These are phyloP conservation scores for Paramecium sexaurelia DNA, from an alignment of 73 alveolate species.

Conservation along the genomic window DNA sequence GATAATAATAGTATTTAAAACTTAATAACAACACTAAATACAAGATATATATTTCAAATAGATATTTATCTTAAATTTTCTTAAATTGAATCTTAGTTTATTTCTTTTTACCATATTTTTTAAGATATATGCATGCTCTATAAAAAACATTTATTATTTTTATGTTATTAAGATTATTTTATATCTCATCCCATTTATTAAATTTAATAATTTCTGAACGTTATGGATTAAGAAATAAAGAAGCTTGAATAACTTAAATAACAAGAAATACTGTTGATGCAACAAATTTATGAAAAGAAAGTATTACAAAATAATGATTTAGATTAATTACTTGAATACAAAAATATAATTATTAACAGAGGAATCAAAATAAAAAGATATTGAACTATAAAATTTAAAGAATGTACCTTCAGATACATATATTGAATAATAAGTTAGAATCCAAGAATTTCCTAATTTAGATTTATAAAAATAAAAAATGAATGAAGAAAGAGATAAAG, in stretches of 20 bases:
- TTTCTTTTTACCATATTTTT: too few relatives aligned
- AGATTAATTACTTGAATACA: conserved; percentile 2
- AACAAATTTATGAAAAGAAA: conserved; percentile 19
- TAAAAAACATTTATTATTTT: too few relatives aligned
- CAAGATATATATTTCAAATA: too few relatives aligned
- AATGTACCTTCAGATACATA: background rate
- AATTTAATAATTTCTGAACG: background rate
- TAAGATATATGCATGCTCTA: too few relatives aligned
- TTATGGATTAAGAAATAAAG: conserved; percentile 3
- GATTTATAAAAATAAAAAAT: background rate
- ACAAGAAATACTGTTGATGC: background rate
- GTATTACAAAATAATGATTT: background rate
- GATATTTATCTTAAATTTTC: too few relatives aligned
- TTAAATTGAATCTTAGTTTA: too few relatives aligned
- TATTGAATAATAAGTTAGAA: background rate
- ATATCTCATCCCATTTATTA: background rate
- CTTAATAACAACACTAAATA: too few relatives aligned
- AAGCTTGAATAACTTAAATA: background rate
- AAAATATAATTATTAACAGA: background rate
- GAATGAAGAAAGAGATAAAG: background rate
- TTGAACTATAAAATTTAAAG: background rate
- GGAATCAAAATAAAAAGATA: background rate
- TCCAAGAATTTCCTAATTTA: background rate
- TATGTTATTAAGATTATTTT: too few relatives aligned
- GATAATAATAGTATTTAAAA: too few relatives aligned